These are phyloP conservation scores for Musa acuminata DNA, from an alignment of 176 grass and related monocot species.

Conservation along the genomic window DNA sequence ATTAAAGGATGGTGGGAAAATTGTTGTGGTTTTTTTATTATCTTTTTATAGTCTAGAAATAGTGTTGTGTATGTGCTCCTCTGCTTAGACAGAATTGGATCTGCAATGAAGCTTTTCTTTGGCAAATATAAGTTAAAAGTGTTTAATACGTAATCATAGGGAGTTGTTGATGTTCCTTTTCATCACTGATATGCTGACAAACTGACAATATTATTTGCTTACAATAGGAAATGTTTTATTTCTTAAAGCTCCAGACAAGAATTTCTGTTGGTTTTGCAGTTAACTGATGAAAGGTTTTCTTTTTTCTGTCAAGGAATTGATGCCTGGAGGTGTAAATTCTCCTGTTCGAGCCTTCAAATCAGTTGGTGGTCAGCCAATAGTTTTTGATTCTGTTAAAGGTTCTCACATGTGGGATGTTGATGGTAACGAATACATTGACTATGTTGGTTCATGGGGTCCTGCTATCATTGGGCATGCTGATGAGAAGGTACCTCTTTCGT, in stretches of 20 bases:
- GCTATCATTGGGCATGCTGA: slow-evolving; percentile 97
- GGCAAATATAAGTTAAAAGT: neutral
- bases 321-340: slow-evolving; percentile 97
- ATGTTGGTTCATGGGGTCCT: slow-evolving; percentile 99
- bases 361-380: slow-evolving; percentile 82
- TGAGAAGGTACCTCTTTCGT: slow-evolving; percentile 42
- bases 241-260: neutral
- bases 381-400: slow-evolving; percentile 96
- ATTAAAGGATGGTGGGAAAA: neutral
- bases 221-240: neutral
- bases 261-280: neutral
- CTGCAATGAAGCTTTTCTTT: neutral
- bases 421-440: slow-evolving; percentile 96
- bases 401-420: slow-evolving; percentile 97
- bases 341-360: slow-evolving; percentile 98
- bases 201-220: neutral
- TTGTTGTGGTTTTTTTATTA: neutral
- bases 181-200: neutral
- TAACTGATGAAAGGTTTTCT: slow-evolving; percentile 18
- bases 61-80: neutral
- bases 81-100: neutral
- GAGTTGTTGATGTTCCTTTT: neutral
- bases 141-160: neutral
- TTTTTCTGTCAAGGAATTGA: slow-evolving; percentile 54
- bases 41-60: neutral